Base-by-base conservation (phyloP, 768 basidiomycete genomes). In the Saitozyma podzolica region DNA sequence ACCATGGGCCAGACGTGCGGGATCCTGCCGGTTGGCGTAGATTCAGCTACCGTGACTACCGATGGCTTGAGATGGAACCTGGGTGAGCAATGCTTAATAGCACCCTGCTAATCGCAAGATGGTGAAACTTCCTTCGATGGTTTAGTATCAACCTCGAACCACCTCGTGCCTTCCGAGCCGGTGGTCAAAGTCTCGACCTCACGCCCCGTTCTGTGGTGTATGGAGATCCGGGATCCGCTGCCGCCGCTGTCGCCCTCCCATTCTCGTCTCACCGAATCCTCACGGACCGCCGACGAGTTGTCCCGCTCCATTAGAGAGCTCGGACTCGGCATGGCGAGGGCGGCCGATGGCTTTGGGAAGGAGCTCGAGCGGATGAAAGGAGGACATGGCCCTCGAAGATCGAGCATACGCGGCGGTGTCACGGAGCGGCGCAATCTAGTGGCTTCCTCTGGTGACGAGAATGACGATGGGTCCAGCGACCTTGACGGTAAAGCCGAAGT, bases 141-240 rank as follows among this genome's bases (percentile, higher is more conserved):
- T 0, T 72, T 91, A 20, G 78, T 99, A 0, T 98, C 95, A 0
- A 96, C 94, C 0, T 97, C 94, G 0, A 99, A 99, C 72, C 92
- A 96, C 68, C 83, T 99, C 8, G 75, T 91, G 0, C 86, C 87
- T 0, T 83, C 83, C 1, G 84, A 89, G 64, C 80, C 83, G 17
- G 75, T 83, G 0, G 89, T 96, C 6, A 86, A 83, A 74, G 82
- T 97, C 56, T 85, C 84, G 74, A 97, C 93, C 0, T 85, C 88
- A 20, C 85, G 84, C 54, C 89, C 92, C 0, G 89, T 99, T 49
- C 88, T 91, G 85, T 99, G 94, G 95, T 72, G 69, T 42, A 60
- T 72, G 29, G 75, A 76, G 51, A 65, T 74, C 37, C 50, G 52
- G 41, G 59, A 57, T 29, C 29, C 29, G 29, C 29, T 29, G 29